A percentile compares a stretch with the other conserved stretches of the same genome.
phyloP scores from a whole-genome alignment of 2,329 filamentous ascomycete species.

The Xylaria sp. region DNA sequence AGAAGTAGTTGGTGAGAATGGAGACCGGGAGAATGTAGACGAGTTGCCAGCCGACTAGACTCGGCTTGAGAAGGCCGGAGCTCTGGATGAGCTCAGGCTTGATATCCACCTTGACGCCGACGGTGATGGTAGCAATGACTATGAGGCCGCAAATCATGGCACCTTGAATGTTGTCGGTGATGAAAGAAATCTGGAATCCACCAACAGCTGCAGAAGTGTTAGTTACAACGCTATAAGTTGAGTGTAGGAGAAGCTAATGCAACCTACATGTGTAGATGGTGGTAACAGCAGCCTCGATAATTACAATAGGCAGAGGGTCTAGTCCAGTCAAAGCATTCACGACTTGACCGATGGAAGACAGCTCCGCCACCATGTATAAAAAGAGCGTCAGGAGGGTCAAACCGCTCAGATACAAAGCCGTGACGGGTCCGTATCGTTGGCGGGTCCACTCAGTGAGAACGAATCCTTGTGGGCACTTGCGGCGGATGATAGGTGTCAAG shows the following conservation, averaged over 20 bases:
- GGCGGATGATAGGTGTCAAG: conserved; percentile 70
- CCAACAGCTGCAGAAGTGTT: conserved; percentile 55
- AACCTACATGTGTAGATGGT: conserved; percentile 74
- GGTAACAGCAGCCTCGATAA: conserved; percentile 71
- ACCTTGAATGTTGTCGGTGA: conserved; percentile 78
- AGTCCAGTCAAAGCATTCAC: conserved; percentile 68
- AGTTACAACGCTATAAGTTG: conserved; percentile 9
- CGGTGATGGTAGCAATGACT: conserved; percentile 69
- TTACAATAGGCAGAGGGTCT: conserved; percentile 67
- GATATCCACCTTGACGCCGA: conserved; percentile 69
- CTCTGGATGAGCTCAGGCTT: conserved; percentile 61
- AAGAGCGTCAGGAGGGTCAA: conserved; percentile 78
- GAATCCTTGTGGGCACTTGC: conserved; percentile 76
- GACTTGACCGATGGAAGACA: conserved; percentile 76
- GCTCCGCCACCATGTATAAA: conserved; percentile 80
- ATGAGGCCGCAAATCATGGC: conserved; percentile 71
- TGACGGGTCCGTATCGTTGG: conserved; percentile 65
- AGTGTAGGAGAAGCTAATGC: neutral
- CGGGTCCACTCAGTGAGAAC: conserved; percentile 81
- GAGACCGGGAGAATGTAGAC: conserved; percentile 79
- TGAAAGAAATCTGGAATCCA: conserved; percentile 77
- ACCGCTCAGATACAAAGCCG: conserved; percentile 69
- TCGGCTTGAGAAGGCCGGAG: conserved; percentile 64
- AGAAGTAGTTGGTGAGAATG: conserved; percentile 80
- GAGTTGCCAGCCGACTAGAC: conserved; percentile 75